Evolutionary conservation across 2,329 filamentous ascomycete species (phyloP).

Genomic region (Fusarium sp.): DNA sequence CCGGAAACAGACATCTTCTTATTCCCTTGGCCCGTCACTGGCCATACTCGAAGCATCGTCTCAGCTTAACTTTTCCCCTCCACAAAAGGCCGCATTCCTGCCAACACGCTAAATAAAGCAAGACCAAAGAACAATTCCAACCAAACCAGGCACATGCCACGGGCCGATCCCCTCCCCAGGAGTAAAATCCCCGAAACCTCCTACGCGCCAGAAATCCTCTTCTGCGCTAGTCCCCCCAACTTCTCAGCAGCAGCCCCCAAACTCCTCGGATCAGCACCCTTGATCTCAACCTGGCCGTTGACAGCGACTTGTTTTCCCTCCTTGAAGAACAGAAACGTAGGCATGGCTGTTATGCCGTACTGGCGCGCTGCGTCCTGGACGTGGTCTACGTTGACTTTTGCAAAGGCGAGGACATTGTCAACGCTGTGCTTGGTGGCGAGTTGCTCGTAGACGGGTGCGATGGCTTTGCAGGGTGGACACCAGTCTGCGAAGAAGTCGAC

Average conservation of each 20-base stretch:
- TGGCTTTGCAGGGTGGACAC: conserved; percentile 63
- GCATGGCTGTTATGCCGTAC: conserved; percentile 89
- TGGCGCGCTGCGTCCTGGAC: conserved; percentile 79
- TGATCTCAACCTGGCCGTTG: conserved; percentile 49
- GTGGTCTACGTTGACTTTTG: conserved; percentile 92
- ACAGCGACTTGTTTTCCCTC: conserved; percentile 53
- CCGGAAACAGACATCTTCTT: not conserved
- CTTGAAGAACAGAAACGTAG: conserved; percentile 91
- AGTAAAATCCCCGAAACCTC: not conserved
- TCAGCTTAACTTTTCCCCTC: not conserved
- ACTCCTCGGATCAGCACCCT: conserved; percentile 49
- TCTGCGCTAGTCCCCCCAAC: conserved; percentile 51
- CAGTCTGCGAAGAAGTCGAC: conserved; percentile 65
- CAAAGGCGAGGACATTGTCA: conserved; percentile 74
- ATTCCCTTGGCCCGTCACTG: not conserved
- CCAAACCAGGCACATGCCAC: not conserved
- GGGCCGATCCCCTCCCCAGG: not conserved
- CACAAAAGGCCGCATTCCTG: conserved; percentile 5
- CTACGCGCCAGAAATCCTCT: conserved; percentile 38
- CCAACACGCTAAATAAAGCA: conserved; percentile 1
- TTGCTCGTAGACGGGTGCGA: conserved; percentile 57
- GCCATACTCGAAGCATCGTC: not conserved
- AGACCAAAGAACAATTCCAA: not conserved
- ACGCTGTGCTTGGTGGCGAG: conserved; percentile 47
- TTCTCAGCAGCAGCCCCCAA: conserved; percentile 54